Evolutionary conservation across 345 rosid species (phyloP), one percentile per base, ranked within the genome.

Genomic region (Salix caprea): DNA sequence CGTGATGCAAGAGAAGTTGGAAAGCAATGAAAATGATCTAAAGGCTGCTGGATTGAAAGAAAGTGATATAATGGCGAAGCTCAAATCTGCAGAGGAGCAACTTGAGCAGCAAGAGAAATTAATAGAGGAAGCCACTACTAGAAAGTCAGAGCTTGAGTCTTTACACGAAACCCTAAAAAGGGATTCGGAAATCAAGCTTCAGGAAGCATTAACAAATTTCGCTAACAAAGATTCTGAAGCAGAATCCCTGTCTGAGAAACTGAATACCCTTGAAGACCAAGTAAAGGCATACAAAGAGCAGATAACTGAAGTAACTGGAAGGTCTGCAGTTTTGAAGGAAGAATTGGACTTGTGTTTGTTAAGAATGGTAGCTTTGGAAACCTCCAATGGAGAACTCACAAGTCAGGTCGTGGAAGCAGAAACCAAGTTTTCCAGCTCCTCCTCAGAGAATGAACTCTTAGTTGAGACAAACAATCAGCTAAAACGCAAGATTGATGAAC

Each of bases 401-500:
- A 86, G 67, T 67, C 89, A 88, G 83, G 80, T 89, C 21, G 68
- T 52, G 61, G 92, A 88, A 86, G 89, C 85, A 70, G 90, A 90
- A 81, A 85, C 80, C 67, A 91, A 84, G 82, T 88, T 83, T 67
- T 82, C 88, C 56, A 90, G 84, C 79, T 83, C 94, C 58, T 75
- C 67, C 48, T 88, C 91, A 26, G 96, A 96, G 52, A 91, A 84
- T 74, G 90, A 89, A 76, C 86, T 91, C 36, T 81, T 94, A 67
- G 89, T 84, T 28, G 93, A 87, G 87, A 88, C 96, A 61, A 96
- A 91, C 84, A 84, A 80, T 77, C 96, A 94, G 77, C 97, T 94
- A n/a, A 91, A 91, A 80, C 80, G 73, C 72, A 89, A 86, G 85
- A 83, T 92, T 30, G 89, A 88, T 65, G 98, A 94, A 78, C 95